Conservation (phyloP, 2,329 filamentous ascomycete genomes). For the Fusarium concolor region DNA sequence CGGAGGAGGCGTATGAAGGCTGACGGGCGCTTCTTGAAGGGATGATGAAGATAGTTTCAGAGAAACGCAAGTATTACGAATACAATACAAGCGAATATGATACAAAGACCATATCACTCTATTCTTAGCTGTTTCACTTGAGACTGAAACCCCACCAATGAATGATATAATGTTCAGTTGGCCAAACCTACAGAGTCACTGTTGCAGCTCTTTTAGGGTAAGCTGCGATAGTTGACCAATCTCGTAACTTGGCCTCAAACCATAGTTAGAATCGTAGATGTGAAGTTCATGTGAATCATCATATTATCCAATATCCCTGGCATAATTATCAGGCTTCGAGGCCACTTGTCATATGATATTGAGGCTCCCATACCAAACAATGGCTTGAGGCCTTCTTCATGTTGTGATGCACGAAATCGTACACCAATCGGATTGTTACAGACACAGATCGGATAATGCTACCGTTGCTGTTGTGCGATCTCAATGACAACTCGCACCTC, state of each 20-base stretch:
- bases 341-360: slow-evolving; percentile 9
- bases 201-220: slow-evolving; percentile 11
- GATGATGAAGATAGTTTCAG: slow-evolving; percentile 10
- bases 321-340: not conserved
- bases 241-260: not conserved
- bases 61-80: not conserved
- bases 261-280: not conserved
- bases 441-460: slow-evolving; percentile 30
- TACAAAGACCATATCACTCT: not conserved
- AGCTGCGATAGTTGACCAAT: not conserved
- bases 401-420: slow-evolving; percentile 38
- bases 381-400: slow-evolving; percentile 36
- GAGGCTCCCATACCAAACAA: not conserved
- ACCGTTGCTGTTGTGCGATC: slow-evolving; percentile 27
- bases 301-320: not conserved
- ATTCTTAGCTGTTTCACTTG: not conserved
- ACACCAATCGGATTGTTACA: slow-evolving; percentile 29
- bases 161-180: not conserved
- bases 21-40: not conserved
- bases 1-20: not conserved
- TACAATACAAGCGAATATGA: slow-evolving; percentile 10
- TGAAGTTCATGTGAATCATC: slow-evolving; percentile 6
- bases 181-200: not conserved
- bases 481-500: slow-evolving; percentile 19
- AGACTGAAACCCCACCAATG: not conserved